Evolutionary conservation across 169 alveolate species (phyloP).

Genomic region (Plasmodium ovale): DNA sequence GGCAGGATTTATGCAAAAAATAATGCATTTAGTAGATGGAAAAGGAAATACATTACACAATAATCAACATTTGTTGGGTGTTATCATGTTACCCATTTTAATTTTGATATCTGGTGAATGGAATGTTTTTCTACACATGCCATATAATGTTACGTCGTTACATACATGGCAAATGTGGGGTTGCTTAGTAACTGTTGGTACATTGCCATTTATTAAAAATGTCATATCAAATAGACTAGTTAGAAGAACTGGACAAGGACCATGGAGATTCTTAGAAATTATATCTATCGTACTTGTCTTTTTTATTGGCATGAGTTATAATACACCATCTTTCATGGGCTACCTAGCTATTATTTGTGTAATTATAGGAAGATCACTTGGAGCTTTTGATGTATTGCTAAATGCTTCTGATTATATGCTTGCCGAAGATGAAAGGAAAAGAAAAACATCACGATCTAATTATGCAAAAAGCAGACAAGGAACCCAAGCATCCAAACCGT

Average conservation of each 20-base stretch:
- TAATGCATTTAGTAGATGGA: slow-evolving; percentile 93
- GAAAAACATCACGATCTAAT: slow-evolving; percentile 24
- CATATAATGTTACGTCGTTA: slow-evolving; percentile 82
- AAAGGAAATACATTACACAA: slow-evolving; percentile 93
- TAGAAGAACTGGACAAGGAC: slow-evolving; percentile 95
- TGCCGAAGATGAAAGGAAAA: slow-evolving; percentile 64
- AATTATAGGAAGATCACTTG: slow-evolving; percentile 86
- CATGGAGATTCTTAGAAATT: slow-evolving; percentile 94
- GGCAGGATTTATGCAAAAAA: slow-evolving; percentile 93
- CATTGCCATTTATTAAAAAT: slow-evolving; percentile 93
- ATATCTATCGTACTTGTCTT: slow-evolving; percentile 91
- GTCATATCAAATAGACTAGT: slow-evolving; percentile 92
- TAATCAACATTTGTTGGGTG: slow-evolving; percentile 93
- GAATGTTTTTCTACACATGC: slow-evolving; percentile 82
- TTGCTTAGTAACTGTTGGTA: slow-evolving; percentile 93
- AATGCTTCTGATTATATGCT: slow-evolving; percentile 82
- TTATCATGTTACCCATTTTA: slow-evolving; percentile 89
- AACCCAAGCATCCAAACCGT: slow-evolving; percentile 72
- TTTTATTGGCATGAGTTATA: slow-evolving; percentile 89
- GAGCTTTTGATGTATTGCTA: slow-evolving; percentile 86
- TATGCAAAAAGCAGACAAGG: slow-evolving; percentile 70
- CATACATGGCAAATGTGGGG: slow-evolving; percentile 94
- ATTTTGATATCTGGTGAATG: slow-evolving; percentile 88
- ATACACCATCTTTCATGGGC: slow-evolving; percentile 85
- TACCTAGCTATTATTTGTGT: slow-evolving; percentile 83